These are phyloP conservation scores for Komagataea norvegica DNA, from an alignment of 1,139 yeast species.

Conservation along the genomic window DNA sequence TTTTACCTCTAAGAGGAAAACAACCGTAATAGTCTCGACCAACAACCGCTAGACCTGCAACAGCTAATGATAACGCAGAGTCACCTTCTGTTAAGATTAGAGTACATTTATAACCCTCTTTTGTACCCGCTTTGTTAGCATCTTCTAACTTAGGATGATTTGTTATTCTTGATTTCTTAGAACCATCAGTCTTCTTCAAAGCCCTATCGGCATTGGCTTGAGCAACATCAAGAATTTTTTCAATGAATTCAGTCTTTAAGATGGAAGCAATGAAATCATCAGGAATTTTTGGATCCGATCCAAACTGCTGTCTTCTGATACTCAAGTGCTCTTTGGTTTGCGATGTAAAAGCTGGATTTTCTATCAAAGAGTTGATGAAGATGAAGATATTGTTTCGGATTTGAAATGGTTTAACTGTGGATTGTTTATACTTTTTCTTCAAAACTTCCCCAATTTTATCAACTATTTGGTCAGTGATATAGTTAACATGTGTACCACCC, in stretches of 20 bases:
- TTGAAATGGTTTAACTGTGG: slow-evolving; percentile 82
- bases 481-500: slow-evolving; percentile 95
- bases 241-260: slow-evolving; percentile 76
- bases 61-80: slow-evolving; percentile 90
- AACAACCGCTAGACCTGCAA: slow-evolving; percentile 89
- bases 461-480: slow-evolving; percentile 79
- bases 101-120: slow-evolving; percentile 88
- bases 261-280: slow-evolving; percentile 72
- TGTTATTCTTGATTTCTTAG: slow-evolving; percentile 77
- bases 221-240: slow-evolving; percentile 77
- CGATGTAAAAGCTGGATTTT: slow-evolving; percentile 95
- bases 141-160: slow-evolving; percentile 90
- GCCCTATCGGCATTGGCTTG: slow-evolving; percentile 86
- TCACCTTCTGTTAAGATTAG: slow-evolving; percentile 95
- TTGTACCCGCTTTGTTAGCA: slow-evolving; percentile 96
- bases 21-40: slow-evolving; percentile 96
- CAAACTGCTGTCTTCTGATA: slow-evolving; percentile 83
- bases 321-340: slow-evolving; percentile 97
- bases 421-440: slow-evolving; percentile 71
- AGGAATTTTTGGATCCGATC: slow-evolving; percentile 72
- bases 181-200: slow-evolving; percentile 86
- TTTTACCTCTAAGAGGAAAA: slow-evolving; percentile 92
- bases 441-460: slow-evolving; percentile 67
- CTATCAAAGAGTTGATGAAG: slow-evolving; percentile 87
- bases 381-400: slow-evolving; percentile 86